phyloP scores from a whole-genome alignment of 257 asterid genomes.

The Parsonsia alboflavescens region DNA sequence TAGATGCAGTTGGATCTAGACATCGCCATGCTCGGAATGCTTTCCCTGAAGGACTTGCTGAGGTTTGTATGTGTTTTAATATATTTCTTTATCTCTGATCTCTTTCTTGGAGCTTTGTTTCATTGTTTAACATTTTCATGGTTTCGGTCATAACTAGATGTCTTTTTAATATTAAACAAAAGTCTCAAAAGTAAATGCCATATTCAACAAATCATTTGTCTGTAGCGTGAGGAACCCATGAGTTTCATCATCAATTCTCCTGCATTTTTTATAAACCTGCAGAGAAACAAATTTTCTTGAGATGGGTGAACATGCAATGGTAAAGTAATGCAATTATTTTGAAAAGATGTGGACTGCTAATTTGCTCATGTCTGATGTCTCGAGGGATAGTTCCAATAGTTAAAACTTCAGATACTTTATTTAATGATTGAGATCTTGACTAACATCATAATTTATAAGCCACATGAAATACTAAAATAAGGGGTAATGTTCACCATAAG shows the following conservation, averaged over 20 bases:
- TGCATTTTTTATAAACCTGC: not conserved
- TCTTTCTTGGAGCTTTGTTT: not conserved
- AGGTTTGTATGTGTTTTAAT: conserved; percentile 27
- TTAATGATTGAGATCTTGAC: not conserved
- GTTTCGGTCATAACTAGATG: not conserved
- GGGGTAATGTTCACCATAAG: not conserved
- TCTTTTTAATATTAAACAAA: not conserved
- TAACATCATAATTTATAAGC: not conserved
- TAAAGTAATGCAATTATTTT: not conserved
- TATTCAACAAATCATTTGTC: not conserved
- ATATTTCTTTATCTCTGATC: not conserved
- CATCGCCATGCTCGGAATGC: conserved; percentile 36
- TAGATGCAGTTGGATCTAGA: conserved; percentile 33
- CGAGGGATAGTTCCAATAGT: too few relatives aligned
- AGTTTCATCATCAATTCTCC: not conserved
- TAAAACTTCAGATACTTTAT: not conserved
- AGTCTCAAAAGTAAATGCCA: too few relatives aligned
- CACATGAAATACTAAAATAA: not conserved
- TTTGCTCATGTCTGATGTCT: not conserved
- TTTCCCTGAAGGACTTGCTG: conserved; percentile 42
- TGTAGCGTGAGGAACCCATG: not conserved
- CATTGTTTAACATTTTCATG: not conserved
- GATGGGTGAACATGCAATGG: not conserved
- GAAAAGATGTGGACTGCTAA: not conserved
- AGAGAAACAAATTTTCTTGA: not conserved